Conservation (phyloP, 2,329 filamentous ascomycete species). For the Ophiostoma sp. region DNA sequence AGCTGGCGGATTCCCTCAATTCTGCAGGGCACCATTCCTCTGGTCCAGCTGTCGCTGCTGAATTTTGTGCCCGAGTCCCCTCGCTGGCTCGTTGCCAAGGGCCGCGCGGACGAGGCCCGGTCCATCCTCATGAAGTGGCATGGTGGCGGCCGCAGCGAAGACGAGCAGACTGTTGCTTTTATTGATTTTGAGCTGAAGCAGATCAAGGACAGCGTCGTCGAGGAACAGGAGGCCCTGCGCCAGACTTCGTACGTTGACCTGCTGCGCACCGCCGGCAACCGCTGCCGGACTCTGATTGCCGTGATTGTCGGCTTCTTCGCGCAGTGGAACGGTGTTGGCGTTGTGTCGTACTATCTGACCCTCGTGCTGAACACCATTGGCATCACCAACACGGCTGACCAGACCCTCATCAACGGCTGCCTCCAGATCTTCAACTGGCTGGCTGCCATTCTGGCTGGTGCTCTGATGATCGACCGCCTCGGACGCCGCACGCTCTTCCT, state of each 20-base stretch:
- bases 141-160: background rate
- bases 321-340: conserved; percentile 24
- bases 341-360: conserved; percentile 35
- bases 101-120: background rate
- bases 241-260: background rate
- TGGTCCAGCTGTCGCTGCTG: conserved; percentile 35
- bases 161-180: background rate
- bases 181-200: background rate
- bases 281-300: conserved; percentile 21
- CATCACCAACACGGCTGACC: conserved; percentile 33
- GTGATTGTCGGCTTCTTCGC: conserved; percentile 20
- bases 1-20: conserved; percentile 39
- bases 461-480: conserved; percentile 39
- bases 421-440: conserved; percentile 35
- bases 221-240: conserved; percentile 1
- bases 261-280: conserved; percentile 13
- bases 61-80: background rate
- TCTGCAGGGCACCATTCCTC: conserved; percentile 42
- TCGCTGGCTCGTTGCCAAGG: background rate
- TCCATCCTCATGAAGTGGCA: background rate
- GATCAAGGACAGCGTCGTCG: background rate
- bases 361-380: conserved; percentile 36
- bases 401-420: conserved; percentile 28
- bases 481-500: conserved; percentile 43
- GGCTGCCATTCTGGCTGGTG: conserved; percentile 33